A percentile compares a stretch with the other conserved stretches of the same genome.
phyloP scores from a whole-genome alignment of 495 filamentous ascomycete genomes.

The Penicillium alfredii region DNA sequence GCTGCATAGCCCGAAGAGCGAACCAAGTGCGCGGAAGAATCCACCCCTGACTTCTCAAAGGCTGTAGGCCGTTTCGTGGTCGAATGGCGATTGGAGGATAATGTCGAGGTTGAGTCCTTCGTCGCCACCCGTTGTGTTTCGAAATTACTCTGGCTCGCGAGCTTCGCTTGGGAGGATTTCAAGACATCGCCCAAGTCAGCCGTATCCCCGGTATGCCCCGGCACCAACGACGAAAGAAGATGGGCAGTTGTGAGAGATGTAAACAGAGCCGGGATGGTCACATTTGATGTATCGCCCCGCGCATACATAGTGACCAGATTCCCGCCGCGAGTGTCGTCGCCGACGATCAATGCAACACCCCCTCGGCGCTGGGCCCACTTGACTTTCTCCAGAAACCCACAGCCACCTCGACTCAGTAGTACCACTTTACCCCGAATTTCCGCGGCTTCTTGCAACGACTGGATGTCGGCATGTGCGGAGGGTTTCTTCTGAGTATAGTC shows the following conservation, averaged over 20 bases:
- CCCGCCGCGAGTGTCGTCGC: conserved; percentile 83
- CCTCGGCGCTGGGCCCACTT: conserved; percentile 93
- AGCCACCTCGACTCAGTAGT: conserved; percentile 83
- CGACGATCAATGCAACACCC: conserved; percentile 84
- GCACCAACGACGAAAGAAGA: conserved; percentile 82
- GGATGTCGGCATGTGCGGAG: conserved; percentile 78
- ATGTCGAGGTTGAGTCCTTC: conserved; percentile 18
- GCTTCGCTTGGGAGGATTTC: conserved; percentile 18
- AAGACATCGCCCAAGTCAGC: conserved; percentile 45
- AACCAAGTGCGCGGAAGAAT: conserved; percentile 46
- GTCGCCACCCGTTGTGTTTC: conserved; percentile 18
- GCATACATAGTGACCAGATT: conserved; percentile 95
- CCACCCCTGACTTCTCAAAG: conserved; percentile 40
- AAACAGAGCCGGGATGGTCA: conserved; percentile 90
- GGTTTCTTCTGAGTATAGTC: conserved; percentile 41
- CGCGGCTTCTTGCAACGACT: conserved; percentile 87
- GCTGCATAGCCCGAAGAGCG: conserved; percentile 48
- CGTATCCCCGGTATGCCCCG: conserved; percentile 57
- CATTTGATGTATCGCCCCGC: conserved; percentile 85
- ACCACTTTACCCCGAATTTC: conserved; percentile 93
- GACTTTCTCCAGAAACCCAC: conserved; percentile 94
- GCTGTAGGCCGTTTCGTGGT: conserved; percentile 14
- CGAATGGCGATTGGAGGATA: conserved; percentile 20
- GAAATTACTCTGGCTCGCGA: conserved; percentile 15
- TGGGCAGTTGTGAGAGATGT: conserved; percentile 94